Base-by-base conservation (phyloP, 345 rosid genomes). In the Salix brachista region DNA sequence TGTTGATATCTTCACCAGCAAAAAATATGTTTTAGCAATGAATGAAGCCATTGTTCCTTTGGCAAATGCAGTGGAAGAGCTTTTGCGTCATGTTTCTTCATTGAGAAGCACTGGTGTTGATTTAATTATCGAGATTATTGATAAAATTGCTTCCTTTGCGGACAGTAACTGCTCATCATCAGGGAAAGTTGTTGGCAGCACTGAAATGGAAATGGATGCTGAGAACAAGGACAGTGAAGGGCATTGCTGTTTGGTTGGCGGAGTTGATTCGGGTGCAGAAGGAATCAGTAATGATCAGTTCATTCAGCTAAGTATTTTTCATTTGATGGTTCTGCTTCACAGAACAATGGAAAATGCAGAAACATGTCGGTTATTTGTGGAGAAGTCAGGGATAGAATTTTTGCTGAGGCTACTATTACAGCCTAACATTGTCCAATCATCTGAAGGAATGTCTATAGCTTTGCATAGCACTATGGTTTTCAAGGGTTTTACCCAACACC, bases 41-140 rank as follows among this genome's bases (percentile, higher is more conserved):
- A 93, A 93, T 89, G 97, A 93, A 78, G 97, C 99, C 42, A 87
- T 95, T 74, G 94, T 91, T 85, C 97, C 97, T 68, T 86, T 95
- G 87, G 91, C 97, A 60, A 93, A 90, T 86, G 99, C 99, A 5
- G 94, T 90, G 76, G 97, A 95, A 81, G 99, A 95, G 88, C 99
- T 95, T 84, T 81, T 91, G 81, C 96, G 99, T 42, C 97, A 95
- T 84, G 99, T 90, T 16, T 79, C 96, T 74, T 90, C 97, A 28
- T 73, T 95, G 81, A 95, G 99, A 84, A 84, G 89, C 76, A 82
- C 74, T 34, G 97, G 99, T 79, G 96, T 91, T 83, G 99, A 95
- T 85, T 90, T 93, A 78, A 90, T 95, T 30, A 86, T 93, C 73
- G 97, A 95, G 83, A 89, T 95, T 84, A 85, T 93, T 77, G 91